Base-by-base conservation (phyloP, 805 yeast genomes). In the Candida loeiensis region DNA sequence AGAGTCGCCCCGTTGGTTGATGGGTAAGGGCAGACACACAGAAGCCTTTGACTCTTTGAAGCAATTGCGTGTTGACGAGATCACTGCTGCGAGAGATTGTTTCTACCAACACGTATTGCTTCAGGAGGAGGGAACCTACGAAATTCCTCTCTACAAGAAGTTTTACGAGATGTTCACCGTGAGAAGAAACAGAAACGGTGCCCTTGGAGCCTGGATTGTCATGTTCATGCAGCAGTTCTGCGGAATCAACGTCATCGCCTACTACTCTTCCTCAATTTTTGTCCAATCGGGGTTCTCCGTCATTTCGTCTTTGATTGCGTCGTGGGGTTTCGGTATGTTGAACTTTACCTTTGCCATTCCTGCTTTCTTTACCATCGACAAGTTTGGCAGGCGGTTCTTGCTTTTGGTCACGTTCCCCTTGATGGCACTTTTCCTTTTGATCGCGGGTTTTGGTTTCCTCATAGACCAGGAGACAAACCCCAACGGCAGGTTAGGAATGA, bases 211-310 rank as follows among this genome's bases (percentile, higher is more conserved):
- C 3, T 82, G 83, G 76, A 73, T 86, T 47, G 87, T 81, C 44
- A 87, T 88, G 79, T 84, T 86, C 55, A 82, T 82, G 86, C 95
- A 87, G 66, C 95, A 87, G 59, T 84, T 86, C 66, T 87, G 95
- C 64, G 95, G 95, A 50, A 77, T 87, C 59, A 87, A 87, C 54
- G 91, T 86, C 39, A 85, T 87, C 61, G 91, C 95, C 14, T 84
- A 85, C 64, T 87, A 85, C 61, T 82, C 91, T 1, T 80, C 91
- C 0, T 71, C 84, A 11, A 86, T 87, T 43, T 87, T 87, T 63
- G 61, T 73, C 16, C 74, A 80, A 43, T 77, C 89, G 19, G 83
- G 83, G 27, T 80, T 82, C 59, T 61, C 74, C 27, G 77, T 74
- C 45, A 68, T 75, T 45, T 69, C 74, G 43, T 80, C 95, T 0